These are phyloP conservation scores for Laetiporus sulphureus DNA, from an alignment of 1,284 basidiomycete genomes.

Conservation along the genomic window DNA sequence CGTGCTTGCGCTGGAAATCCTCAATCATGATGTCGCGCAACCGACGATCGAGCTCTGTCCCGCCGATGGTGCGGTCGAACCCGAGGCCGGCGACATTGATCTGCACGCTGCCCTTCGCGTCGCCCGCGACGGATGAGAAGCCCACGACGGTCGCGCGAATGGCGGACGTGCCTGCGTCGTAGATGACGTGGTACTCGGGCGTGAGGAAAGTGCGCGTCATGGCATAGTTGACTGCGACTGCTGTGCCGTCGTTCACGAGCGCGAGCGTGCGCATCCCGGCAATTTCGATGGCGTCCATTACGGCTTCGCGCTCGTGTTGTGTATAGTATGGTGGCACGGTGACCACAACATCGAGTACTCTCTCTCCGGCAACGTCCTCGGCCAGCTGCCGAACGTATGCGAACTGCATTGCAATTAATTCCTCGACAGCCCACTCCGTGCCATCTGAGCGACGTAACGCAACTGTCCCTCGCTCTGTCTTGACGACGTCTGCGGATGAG, in stretches of 20 bases:
- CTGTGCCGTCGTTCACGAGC: slow-evolving; percentile 90
- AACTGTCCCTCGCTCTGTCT: slow-evolving; percentile 57
- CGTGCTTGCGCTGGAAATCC: slow-evolving; percentile 68
- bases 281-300: slow-evolving; percentile 88
- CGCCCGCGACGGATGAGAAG: slow-evolving; percentile 53
- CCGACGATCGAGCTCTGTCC: slow-evolving; percentile 79
- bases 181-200: slow-evolving; percentile 88
- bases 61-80: slow-evolving; percentile 74
- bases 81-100: slow-evolving; percentile 78
- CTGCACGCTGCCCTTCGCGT: slow-evolving; percentile 60
- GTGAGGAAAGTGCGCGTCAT: slow-evolving; percentile 86
- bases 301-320: slow-evolving; percentile 82
- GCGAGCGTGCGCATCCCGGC: slow-evolving; percentile 81
- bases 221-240: slow-evolving; percentile 91
- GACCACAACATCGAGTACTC: slow-evolving; percentile 75
- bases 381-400: slow-evolving; percentile 87
- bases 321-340: slow-evolving; percentile 86
- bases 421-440: slow-evolving; percentile 80
- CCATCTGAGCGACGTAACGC: slow-evolving; percentile 50
- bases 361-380: slow-evolving; percentile 70
- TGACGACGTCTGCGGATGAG: slow-evolving; percentile 50
- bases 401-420: slow-evolving; percentile 93
- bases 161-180: slow-evolving; percentile 88
- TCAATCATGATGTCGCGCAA: slow-evolving; percentile 78
- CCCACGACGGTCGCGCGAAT: slow-evolving; percentile 84